A percentile compares a stretch with the other conserved stretches of the same genome.
Conservation (phyloP, 768 basidiomycete species). For the Macrolepiota albuminosa region DNA sequence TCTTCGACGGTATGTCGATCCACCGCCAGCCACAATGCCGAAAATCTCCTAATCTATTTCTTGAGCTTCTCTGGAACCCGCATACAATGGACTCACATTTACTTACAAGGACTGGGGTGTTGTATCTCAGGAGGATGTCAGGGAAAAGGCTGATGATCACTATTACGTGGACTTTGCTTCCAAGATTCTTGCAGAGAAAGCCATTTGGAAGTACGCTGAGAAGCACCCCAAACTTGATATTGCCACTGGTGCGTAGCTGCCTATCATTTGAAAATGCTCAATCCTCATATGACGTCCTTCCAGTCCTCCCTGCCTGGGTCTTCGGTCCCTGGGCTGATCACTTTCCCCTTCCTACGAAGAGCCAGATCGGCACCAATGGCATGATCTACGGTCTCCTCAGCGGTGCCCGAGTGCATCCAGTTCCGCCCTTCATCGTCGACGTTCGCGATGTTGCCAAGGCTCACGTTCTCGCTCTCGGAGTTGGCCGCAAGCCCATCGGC, state of each 20-base stretch:
- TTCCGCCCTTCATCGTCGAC: conserved; percentile 28
- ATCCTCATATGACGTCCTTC: neutral
- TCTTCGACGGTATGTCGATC: conserved; percentile 23
- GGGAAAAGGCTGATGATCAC: conserved; percentile 20
- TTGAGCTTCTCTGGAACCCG: conserved; percentile 18
- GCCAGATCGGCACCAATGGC: conserved; percentile 25
- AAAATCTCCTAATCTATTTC: neutral
- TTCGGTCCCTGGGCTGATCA: conserved; percentile 30
- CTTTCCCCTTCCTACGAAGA: conserved; percentile 24
- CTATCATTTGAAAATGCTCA: neutral
- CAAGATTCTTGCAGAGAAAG: conserved; percentile 37
- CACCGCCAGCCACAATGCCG: neutral
- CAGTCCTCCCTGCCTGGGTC: conserved; percentile 34
- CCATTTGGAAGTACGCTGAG: conserved; percentile 36
- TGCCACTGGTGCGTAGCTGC: conserved; percentile 28
- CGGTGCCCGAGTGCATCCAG: conserved; percentile 16
- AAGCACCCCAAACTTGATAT: conserved; percentile 34
- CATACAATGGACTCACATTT: conserved; percentile 20
- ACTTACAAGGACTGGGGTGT: conserved; percentile 30
- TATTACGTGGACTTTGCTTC: conserved; percentile 35
- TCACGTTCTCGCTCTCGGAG: conserved; percentile 27
- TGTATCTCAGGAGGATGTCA: conserved; percentile 25
- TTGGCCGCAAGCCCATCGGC: conserved; percentile 18
- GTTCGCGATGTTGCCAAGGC: conserved; percentile 32
- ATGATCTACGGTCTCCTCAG: conserved; percentile 23